Evolutionary conservation across 352 stramenopile species (phyloP).

Genomic region (Globisporangium middletonii): DNA sequence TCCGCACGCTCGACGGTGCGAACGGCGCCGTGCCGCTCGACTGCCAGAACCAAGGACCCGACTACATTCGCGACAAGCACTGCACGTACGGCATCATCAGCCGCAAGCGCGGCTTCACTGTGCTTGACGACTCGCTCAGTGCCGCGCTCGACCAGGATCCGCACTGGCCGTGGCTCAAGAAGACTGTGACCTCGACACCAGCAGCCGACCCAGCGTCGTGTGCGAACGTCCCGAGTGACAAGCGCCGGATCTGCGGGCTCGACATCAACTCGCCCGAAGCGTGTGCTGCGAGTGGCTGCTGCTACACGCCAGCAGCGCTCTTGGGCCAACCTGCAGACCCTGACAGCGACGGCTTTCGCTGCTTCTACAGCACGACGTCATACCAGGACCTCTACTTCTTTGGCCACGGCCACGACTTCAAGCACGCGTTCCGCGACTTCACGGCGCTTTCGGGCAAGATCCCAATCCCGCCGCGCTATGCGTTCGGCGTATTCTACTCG

Average conservation of each 20-base stretch:
- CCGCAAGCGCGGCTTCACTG: slow-evolving; percentile 22
- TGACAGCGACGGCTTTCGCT: slow-evolving; percentile 14
- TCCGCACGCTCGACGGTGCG: slow-evolving; percentile 30
- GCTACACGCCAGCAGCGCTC: slow-evolving; percentile 13
- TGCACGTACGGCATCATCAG: slow-evolving; percentile 36
- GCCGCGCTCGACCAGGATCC: slow-evolving; percentile 18
- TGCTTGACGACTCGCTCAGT: slow-evolving; percentile 30
- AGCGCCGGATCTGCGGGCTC: slow-evolving; percentile 21
- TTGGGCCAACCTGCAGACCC: neutral
- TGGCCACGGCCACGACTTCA: slow-evolving; percentile 33
- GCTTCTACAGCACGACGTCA: slow-evolving; percentile 24
- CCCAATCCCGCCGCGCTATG: slow-evolving; percentile 25
- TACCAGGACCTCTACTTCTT: slow-evolving; percentile 51
- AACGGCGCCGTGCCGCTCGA: slow-evolving; percentile 24
- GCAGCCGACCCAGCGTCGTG: slow-evolving; percentile 5
- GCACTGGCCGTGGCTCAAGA: slow-evolving; percentile 22
- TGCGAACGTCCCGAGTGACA: slow-evolving; percentile 7
- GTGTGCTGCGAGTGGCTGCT: slow-evolving; percentile 24
- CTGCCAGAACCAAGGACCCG: slow-evolving; percentile 19
- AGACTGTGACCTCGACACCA: neutral
- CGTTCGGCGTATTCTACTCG: slow-evolving; percentile 42
- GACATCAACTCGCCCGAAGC: slow-evolving; percentile 15
- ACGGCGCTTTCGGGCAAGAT: slow-evolving; percentile 24
- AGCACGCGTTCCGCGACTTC: slow-evolving; percentile 34
- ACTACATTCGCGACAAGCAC: slow-evolving; percentile 27